Percentiles rank a stretch among this genome's conserved stretches.
These are phyloP conservation scores for Oehlia diaphana DNA, from an alignment of 192 early-diverging fungal species.

Conservation along the genomic window DNA sequence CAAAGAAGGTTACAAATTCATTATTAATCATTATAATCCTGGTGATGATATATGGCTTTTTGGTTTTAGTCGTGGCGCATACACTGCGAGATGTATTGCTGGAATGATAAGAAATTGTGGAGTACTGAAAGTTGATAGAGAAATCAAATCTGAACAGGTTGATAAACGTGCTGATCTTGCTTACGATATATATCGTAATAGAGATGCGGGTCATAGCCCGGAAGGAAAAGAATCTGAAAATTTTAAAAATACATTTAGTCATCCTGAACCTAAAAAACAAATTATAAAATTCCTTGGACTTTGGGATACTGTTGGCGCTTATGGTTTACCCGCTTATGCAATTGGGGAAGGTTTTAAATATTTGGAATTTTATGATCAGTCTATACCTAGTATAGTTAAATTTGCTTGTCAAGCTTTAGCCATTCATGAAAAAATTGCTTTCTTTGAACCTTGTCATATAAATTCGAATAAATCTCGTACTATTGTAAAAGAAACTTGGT, in stretches of 20 bases:
- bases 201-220: slow-evolving; percentile 1
- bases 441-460: slow-evolving; percentile 1
- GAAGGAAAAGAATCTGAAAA: neutral
- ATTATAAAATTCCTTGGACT: slow-evolving; percentile 33
- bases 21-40: too few relatives aligned
- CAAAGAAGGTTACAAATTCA: too few relatives aligned
- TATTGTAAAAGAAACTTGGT: neutral
- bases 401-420: slow-evolving; percentile 12
- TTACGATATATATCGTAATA: slow-evolving; percentile 24
- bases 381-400: neutral
- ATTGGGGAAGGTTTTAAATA: too few relatives aligned
- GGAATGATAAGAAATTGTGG: too few relatives aligned
- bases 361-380: too few relatives aligned
- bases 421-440: neutral
- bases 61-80: too few relatives aligned
- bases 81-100: too few relatives aligned
- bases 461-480: neutral
- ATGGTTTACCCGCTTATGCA: too few relatives aligned
- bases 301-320: slow-evolving; percentile 19
- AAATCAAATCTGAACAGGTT: too few relatives aligned
- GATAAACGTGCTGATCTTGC: neutral
- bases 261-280: neutral
- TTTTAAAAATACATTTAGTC: slow-evolving; percentile 20
- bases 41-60: too few relatives aligned
- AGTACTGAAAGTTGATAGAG: too few relatives aligned